A percentile compares a stretch with the other conserved stretches of the same genome.
Conservation (phyloP, 2,329 filamentous ascomycete genomes). For the Fusarium equiseti region DNA sequence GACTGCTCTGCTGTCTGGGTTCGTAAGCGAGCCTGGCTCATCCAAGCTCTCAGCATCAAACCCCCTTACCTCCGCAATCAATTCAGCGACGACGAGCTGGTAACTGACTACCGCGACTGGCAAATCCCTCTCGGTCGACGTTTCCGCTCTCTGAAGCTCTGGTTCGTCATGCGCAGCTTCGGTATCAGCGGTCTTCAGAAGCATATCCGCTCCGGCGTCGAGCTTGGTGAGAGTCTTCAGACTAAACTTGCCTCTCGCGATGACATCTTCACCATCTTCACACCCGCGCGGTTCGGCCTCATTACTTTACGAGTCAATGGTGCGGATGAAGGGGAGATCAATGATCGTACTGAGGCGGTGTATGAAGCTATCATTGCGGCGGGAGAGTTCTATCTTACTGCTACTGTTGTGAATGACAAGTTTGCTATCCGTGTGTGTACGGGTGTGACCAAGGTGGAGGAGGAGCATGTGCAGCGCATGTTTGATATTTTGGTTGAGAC, state of each 20-base stretch:
- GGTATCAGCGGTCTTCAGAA: constrained; percentile 80
- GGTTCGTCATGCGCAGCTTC: constrained; percentile 91
- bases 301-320: constrained; percentile 76
- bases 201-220: constrained; percentile 78
- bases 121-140: constrained; percentile 91
- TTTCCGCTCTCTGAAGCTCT: constrained; percentile 91
- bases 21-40: constrained; percentile 79
- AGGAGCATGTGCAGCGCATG: constrained; percentile 78
- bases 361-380: constrained; percentile 79
- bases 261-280: constrained; percentile 82
- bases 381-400: constrained; percentile 86
- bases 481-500: constrained; percentile 79
- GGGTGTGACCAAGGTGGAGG: constrained; percentile 72
- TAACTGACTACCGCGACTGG: constrained; percentile 97
- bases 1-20: constrained; percentile 87
- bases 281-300: constrained; percentile 80
- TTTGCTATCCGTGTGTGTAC: constrained; percentile 88
- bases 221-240: constrained; percentile 77
- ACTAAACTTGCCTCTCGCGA: constrained; percentile 66
- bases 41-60: constrained; percentile 80
- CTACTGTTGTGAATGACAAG: constrained; percentile 76
- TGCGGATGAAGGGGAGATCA: constrained; percentile 64
- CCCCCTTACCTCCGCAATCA: constrained; percentile 85
- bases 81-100: constrained; percentile 82
- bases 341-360: constrained; percentile 77